phyloP scores from a whole-genome alignment of 306 rosid species.

The Nissolia schottii region DNA sequence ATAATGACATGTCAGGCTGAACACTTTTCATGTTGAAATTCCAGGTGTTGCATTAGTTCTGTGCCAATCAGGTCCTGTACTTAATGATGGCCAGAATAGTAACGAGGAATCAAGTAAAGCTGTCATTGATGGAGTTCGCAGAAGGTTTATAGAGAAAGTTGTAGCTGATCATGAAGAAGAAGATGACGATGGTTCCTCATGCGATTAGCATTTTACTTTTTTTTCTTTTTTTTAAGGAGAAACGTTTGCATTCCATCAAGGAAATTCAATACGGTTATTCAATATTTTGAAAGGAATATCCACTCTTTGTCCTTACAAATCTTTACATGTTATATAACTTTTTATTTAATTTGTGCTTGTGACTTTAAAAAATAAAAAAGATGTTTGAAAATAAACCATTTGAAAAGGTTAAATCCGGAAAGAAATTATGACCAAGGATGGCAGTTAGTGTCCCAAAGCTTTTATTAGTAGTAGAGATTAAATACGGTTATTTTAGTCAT shows the following conservation, averaged over 20 bases:
- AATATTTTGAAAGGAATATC: no score
- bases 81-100: conserved; percentile 67
- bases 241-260: not conserved
- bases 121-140: conserved; percentile 75
- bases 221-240: not conserved
- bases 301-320: no score
- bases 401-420: no score
- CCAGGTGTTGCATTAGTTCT: conserved; percentile 87
- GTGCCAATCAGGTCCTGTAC: conserved; percentile 89
- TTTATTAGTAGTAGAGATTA: no score
- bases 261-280: no score
- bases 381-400: no score
- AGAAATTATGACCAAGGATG: no score
- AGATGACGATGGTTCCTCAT: conserved; percentile 58
- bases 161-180: conserved; percentile 84
- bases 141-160: conserved; percentile 70
- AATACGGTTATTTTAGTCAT: no score
- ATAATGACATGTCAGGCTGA: not conserved
- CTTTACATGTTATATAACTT: no score
- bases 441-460: no score
- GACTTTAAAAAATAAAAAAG: no score
- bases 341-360: no score
- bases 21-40: conserved; percentile 21
- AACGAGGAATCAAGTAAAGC: conserved; percentile 61
- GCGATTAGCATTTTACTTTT: conserved; percentile 51